Base-by-base conservation (phyloP, 176 grass and related monocot genomes). In the sorghum (Sorghum bicolor) region DNA sequence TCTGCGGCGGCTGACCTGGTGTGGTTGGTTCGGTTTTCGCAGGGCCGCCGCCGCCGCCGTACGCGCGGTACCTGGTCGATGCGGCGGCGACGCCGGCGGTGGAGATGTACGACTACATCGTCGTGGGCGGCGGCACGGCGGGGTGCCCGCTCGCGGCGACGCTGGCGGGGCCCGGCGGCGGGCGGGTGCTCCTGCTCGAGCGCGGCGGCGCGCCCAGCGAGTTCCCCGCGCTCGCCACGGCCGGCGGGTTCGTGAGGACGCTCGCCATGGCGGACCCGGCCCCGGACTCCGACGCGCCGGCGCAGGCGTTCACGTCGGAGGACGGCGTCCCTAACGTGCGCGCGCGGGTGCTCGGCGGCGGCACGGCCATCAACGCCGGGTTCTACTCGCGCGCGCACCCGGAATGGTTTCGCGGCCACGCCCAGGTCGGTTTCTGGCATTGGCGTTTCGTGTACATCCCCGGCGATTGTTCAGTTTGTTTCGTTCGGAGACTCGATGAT, bases 351-450 rank as follows among this genome's bases (percentile, higher is more conserved):
- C 88, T 94, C 64, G 88, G 90, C 57, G 95, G 92, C 7, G 85
- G 79, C 28, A 91, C 83, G 0, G 78, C 86, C 25, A 92, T 97
- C 83, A 91, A 94, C 61, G 92, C 90, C 14, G 92, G 94, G 4
- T 97, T 97, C 88, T 97, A 97, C 90, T 94, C 90, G 1, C 92
- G 88, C 61, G 94, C 86, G 6, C 94, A 92, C 81, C 88, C 72
- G 0, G 85, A 30, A 33, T 97, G 88, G 84, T 97, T 89, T 61
- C n/a, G 36, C 44, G 38, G 33, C 29, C 72, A 74, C 30, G 78
- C 36, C 24, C 50, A 79, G 79, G 81, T 89, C 58, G 0, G 41
- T 16, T 10, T 37, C 26, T 11, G 25, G 0, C 58, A 1, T 25
- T 24, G 3, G 31, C 4, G 55, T 25, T 31, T n/a, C n/a, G 47